These are phyloP conservation scores for Sugiyamaella sp. DNA, from an alignment of 1,139 yeast species.

Conservation along the genomic window DNA sequence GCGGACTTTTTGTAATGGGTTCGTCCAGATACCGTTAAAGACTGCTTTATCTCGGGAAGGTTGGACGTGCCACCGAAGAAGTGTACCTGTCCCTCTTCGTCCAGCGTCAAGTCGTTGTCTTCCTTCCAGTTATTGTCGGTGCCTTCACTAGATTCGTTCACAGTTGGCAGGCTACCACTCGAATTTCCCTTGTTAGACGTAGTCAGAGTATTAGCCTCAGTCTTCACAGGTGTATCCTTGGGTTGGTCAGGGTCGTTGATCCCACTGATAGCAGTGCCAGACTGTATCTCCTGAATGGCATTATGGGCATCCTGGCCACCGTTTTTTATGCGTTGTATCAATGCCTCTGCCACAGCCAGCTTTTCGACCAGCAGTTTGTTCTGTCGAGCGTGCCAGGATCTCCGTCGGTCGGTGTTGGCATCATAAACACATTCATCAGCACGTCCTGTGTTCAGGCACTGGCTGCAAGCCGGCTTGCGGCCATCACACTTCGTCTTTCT, in stretches of 20 bases:
- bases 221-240: not conserved
- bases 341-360: conserved; percentile 22
- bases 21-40: conserved; percentile 21
- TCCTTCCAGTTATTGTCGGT: conserved; percentile 19
- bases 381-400: conserved; percentile 25
- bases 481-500: conserved; percentile 43
- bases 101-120: conserved; percentile 25
- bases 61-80: conserved; percentile 36
- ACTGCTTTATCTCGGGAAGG: conserved; percentile 25
- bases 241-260: not conserved
- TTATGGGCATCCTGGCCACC: conserved; percentile 26
- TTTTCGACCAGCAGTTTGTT: conserved; percentile 22
- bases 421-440: conserved; percentile 38
- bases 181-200: not conserved
- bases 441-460: conserved; percentile 33
- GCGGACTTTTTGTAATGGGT: conserved; percentile 21
- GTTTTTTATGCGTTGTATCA: conserved; percentile 21
- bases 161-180: conserved; percentile 7
- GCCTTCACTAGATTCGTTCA: conserved; percentile 14
- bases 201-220: not conserved
- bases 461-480: conserved; percentile 37
- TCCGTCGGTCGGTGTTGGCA: conserved; percentile 30
- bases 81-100: conserved; percentile 34
- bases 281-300: conserved; percentile 26
- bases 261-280: not conserved